A percentile compares a stretch with the other conserved stretches of the same genome.
These are phyloP conservation scores for Patellifolia procumbens DNA, from an alignment of 179 eudicot species.

Conservation along the genomic window DNA sequence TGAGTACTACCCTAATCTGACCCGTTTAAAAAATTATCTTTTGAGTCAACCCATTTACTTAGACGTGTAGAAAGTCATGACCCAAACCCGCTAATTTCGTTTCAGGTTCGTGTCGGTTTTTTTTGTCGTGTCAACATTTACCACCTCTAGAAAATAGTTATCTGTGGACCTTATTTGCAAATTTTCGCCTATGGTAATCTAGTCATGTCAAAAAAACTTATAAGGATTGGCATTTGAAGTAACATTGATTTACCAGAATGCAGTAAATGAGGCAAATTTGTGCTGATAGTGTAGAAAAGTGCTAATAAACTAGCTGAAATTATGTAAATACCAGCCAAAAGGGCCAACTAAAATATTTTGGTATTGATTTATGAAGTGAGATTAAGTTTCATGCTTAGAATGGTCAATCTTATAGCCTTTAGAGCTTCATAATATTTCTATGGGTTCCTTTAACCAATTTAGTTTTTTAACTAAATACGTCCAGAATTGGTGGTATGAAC, in stretches of 20 bases:
- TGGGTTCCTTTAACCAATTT: no score
- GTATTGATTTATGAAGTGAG: neutral
- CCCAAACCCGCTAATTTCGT: no score
- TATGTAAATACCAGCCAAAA: neutral
- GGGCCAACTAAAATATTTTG: neutral
- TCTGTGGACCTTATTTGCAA: neutral
- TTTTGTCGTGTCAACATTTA: no score
- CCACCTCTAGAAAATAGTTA: neutral
- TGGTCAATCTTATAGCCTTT: neutral
- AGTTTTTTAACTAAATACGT: no score
- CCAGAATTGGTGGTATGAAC: constrained; percentile 17
- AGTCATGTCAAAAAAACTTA: neutral
- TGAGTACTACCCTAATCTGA: no score
- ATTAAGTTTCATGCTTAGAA: neutral
- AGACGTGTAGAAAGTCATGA: no score
- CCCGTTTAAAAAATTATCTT: no score
- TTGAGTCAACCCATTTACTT: no score
- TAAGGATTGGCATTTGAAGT: neutral
- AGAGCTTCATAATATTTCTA: no score
- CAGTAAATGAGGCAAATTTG: neutral
- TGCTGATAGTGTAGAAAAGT: no score
- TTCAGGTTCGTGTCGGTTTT: no score
- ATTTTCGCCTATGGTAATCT: neutral
- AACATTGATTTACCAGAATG: neutral
- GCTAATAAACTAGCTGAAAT: neutral